Percentiles rank a stretch among this genome's conserved stretches.
Evolutionary conservation across 305 asterid species (phyloP).

Genomic region (Fraxinus sp.): DNA sequence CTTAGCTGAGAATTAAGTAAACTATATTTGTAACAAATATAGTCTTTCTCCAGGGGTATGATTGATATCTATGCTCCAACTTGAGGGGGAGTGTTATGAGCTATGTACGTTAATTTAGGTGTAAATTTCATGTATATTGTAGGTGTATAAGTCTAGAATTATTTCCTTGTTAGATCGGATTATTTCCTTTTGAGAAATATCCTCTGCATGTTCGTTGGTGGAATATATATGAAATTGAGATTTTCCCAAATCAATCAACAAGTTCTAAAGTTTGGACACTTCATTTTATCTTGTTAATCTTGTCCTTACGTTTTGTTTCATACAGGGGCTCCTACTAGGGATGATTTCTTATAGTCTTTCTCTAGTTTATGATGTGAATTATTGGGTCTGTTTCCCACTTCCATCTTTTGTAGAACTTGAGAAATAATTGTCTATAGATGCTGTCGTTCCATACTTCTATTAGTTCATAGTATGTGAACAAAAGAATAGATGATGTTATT

Average conservation of each 20-base stretch:
- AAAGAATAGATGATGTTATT: background rate
- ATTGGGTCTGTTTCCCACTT: background rate
- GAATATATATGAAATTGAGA: too few species aligned
- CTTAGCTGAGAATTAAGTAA: background rate
- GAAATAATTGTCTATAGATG: background rate
- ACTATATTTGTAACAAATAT: too few species aligned
- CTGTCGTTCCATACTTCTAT: background rate
- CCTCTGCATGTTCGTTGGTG: background rate
- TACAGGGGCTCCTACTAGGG: background rate
- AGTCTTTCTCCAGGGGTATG: background rate
- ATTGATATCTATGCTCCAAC: background rate
- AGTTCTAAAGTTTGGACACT: background rate
- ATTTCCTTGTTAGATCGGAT: background rate
- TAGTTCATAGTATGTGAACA: background rate
- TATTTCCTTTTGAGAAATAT: background rate
- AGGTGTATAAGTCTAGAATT: background rate
- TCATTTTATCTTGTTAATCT: background rate
- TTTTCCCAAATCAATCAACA: too few species aligned
- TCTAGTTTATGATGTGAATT: background rate
- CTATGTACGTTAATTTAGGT: too few species aligned
- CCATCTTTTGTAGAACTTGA: background rate
- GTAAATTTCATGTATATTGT: too few species aligned
- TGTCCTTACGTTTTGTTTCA: background rate
- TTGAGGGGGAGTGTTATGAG: background rate
- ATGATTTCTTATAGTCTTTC: background rate